Evolutionary conservation across 2,329 filamentous ascomycete species (phyloP).

Genomic region (Calonectria naviculata): DNA sequence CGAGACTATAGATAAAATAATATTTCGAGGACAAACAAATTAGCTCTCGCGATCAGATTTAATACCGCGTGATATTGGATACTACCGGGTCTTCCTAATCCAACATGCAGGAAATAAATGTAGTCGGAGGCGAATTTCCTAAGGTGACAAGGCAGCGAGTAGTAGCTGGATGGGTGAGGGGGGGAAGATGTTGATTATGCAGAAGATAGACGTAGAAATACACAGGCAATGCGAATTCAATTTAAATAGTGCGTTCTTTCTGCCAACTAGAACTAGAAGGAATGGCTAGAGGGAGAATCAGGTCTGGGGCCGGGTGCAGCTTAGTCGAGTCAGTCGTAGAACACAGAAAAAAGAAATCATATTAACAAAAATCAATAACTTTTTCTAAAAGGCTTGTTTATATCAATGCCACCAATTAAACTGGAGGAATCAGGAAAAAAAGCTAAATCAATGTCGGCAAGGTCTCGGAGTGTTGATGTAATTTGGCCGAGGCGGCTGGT

Average conservation of each 20-base stretch:
- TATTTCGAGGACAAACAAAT: constrained; percentile 42
- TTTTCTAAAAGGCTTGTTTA: too few relatives aligned
- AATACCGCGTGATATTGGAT: constrained; percentile 40
- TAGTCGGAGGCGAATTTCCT: too few relatives aligned
- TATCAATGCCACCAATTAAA: too few relatives aligned
- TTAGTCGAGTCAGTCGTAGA: too few relatives aligned
- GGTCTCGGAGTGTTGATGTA: constrained; percentile 11
- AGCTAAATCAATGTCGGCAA: too few relatives aligned
- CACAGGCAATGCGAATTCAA: constrained; percentile 36
- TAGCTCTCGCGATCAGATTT: constrained; percentile 36
- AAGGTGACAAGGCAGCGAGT: constrained; percentile 32
- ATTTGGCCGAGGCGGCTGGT: background rate
- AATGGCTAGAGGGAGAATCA: constrained; percentile 34
- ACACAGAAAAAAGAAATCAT: too few relatives aligned
- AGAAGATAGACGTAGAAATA: constrained; percentile 38
- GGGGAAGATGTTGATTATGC: constrained; percentile 27
- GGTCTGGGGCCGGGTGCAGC: too few relatives aligned
- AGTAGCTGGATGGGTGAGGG: constrained; percentile 38
- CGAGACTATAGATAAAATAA: constrained; percentile 40
- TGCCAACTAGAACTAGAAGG: constrained; percentile 40
- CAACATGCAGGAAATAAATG: too few relatives aligned
- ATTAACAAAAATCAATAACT: too few relatives aligned
- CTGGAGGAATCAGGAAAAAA: too few relatives aligned
- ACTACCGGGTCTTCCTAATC: constrained; percentile 39
- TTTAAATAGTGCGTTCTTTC: constrained; percentile 41